phyloP scores from a whole-genome alignment of 73 alveolate genomes.

The Tetrahymena thermophila region DNA sequence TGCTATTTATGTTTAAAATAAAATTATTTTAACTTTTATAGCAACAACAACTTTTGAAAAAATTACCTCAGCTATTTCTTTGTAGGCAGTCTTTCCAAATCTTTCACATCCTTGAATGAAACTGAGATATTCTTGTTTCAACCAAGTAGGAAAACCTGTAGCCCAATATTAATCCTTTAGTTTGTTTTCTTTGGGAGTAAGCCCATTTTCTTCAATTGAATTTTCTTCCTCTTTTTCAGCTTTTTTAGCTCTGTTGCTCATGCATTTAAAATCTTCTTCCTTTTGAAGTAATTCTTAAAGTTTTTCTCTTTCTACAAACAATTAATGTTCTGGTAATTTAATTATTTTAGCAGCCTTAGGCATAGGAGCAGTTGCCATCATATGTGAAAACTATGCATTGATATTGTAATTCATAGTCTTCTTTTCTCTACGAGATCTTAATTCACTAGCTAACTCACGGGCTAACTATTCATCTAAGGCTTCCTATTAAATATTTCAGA shows the following conservation, averaged over 20 bases:
- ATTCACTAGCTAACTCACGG: neutral
- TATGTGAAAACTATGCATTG: constrained; percentile 45
- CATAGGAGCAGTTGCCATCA: constrained; percentile 22
- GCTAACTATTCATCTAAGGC: constrained; percentile 52
- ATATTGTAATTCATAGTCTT: constrained; percentile 49
- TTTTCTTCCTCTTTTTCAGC: constrained; percentile 27
- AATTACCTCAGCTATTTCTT: constrained; percentile 29
- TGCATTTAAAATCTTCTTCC: constrained; percentile 53
- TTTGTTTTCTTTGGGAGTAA: constrained; percentile 71
- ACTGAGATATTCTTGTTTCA: constrained; percentile 59
- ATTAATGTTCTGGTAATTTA: constrained; percentile 60
- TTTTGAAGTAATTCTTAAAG: constrained; percentile 56
- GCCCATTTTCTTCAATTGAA: constrained; percentile 34
- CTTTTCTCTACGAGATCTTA: constrained; percentile 30
- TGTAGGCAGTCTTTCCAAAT: constrained; percentile 62
- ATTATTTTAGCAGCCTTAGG: constrained; percentile 56
- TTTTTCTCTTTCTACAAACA: constrained; percentile 64
- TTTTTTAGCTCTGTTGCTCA: constrained; percentile 9
- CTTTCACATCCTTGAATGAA: constrained; percentile 67
- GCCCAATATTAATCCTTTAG: constrained; percentile 47
- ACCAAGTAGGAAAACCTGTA: constrained; percentile 78
- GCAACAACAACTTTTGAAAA: neutral
- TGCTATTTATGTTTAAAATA: neutral
- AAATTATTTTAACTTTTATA: neutral
- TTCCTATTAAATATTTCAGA: constrained; percentile 35